Evolutionary conservation across 2,329 filamentous ascomycete species (phyloP).

Genomic region (Apiospora phragmitis): DNA sequence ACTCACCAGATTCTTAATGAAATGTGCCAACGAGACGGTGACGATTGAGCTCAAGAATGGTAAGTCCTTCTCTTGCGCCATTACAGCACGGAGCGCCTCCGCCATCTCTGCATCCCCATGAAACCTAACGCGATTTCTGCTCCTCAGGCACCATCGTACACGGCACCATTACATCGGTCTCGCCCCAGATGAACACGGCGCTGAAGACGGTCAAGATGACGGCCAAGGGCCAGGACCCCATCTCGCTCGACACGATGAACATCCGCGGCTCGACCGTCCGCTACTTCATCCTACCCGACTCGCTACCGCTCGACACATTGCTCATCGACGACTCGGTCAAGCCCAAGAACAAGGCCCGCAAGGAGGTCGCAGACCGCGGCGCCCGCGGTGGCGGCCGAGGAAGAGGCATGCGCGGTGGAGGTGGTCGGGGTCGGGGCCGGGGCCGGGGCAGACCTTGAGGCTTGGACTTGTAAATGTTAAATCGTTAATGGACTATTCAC

Average conservation of each 20-base stretch:
- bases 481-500: not conserved
- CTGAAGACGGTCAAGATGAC: constrained; percentile 98
- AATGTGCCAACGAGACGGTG: constrained; percentile 97
- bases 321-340: constrained; percentile 96
- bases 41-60: constrained; percentile 99
- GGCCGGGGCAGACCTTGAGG: constrained; percentile 34
- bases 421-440: constrained; percentile 55
- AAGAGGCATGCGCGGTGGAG: constrained; percentile 52
- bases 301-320: constrained; percentile 89
- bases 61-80: constrained; percentile 39
- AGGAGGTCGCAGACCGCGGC: constrained; percentile 70
- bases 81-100: not conserved
- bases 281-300: constrained; percentile 96
- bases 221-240: constrained; percentile 79
- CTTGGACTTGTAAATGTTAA: not conserved
- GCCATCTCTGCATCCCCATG: not conserved
- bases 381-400: constrained; percentile 55
- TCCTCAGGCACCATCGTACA: constrained; percentile 84
- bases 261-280: constrained; percentile 94
- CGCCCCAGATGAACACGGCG: constrained; percentile 97
- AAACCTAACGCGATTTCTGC: not conserved
- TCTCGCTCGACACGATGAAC: constrained; percentile 92
- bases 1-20: constrained; percentile 87
- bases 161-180: constrained; percentile 95
- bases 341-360: constrained; percentile 99